A percentile compares a stretch with the other conserved stretches of the same genome.
Conservation (phyloP, 345 rosid species). For the Populus deltoides region DNA sequence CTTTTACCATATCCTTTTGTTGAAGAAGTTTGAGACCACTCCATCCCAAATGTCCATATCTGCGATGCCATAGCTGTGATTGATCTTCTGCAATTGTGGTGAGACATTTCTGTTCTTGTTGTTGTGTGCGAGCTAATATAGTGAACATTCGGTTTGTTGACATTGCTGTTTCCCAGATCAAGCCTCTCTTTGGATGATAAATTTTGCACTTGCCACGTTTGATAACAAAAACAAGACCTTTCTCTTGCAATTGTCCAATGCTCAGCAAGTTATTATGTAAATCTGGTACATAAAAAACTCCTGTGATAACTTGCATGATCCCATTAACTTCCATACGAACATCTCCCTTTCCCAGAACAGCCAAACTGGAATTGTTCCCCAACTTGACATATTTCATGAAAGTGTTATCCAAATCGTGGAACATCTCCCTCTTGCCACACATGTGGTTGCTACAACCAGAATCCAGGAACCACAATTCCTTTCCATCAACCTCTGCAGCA, state of each 20-base stretch:
- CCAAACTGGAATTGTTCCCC: not conserved
- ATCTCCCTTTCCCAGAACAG: not conserved
- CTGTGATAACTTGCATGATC: not conserved
- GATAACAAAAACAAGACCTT: not conserved
- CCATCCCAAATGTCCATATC: too few species aligned
- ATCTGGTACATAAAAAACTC: not conserved
- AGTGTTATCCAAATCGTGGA: not conserved
- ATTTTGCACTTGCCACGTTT: not conserved
- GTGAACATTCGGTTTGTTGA: conserved; percentile 4
- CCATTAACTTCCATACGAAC: not conserved
- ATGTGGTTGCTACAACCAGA: not conserved
- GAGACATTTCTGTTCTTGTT: too few species aligned
- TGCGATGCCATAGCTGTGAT: too few species aligned
- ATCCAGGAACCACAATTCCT: not conserved
- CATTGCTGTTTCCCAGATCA: not conserved
- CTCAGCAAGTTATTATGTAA: not conserved
- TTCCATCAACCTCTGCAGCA: not conserved
- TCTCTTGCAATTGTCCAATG: conserved; percentile 14
- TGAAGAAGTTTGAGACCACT: not conserved
- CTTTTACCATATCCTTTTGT: not conserved
- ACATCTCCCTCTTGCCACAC: not conserved
- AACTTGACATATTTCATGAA: not conserved
- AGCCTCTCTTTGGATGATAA: conserved; percentile 5
- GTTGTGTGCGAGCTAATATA: not conserved
- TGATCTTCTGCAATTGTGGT: too few species aligned